phyloP scores from a whole-genome alignment of 495 filamentous ascomycete species.

The Thermothielavioides terrestris region DNA sequence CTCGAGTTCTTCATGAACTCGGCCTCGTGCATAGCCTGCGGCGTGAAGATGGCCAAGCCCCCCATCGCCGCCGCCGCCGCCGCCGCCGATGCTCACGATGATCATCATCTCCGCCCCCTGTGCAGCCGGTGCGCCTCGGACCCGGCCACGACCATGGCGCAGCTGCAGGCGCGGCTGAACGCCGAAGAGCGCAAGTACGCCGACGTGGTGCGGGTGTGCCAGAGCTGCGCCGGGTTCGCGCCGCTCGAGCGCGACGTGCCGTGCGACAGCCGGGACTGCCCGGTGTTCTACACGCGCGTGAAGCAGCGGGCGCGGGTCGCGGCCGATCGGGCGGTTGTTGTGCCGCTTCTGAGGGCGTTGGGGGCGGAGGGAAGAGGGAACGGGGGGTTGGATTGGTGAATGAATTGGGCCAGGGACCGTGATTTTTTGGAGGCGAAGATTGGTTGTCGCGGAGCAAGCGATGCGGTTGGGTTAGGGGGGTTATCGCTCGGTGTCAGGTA shows the following conservation, averaged over 20 bases:
- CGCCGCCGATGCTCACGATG: too few relatives aligned
- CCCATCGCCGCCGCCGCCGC: not conserved
- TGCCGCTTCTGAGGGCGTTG: slow-evolving; percentile 50
- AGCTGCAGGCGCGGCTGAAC: slow-evolving; percentile 52
- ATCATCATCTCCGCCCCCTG: slow-evolving; percentile 27
- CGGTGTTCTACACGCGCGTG: slow-evolving; percentile 80
- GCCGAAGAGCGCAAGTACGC: slow-evolving; percentile 53
- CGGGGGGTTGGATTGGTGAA: slow-evolving; percentile 8
- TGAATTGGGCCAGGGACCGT: not conserved
- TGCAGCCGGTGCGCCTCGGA: slow-evolving; percentile 55
- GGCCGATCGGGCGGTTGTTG: slow-evolving; percentile 47
- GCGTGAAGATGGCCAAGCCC: slow-evolving; percentile 48
- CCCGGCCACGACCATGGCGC: slow-evolving; percentile 49
- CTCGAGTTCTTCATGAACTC: slow-evolving; percentile 83
- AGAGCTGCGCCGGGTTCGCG: slow-evolving; percentile 66
- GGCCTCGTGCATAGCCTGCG: slow-evolving; percentile 70
- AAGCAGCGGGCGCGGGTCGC: slow-evolving; percentile 56
- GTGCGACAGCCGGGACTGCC: slow-evolving; percentile 88
- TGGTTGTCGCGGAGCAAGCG: too few relatives aligned
- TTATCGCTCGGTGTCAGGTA: too few relatives aligned
- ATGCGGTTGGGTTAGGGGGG: not conserved
- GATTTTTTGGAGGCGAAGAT: not conserved
- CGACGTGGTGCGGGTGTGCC: slow-evolving; percentile 69
- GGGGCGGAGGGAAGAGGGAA: slow-evolving; percentile 24
- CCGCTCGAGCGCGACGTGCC: slow-evolving; percentile 56